Percentiles rank a stretch among this genome's conserved stretches.
These are phyloP conservation scores for Gracilaria gracilis DNA, from an alignment of 23 red algal species.

Conservation along the genomic window DNA sequence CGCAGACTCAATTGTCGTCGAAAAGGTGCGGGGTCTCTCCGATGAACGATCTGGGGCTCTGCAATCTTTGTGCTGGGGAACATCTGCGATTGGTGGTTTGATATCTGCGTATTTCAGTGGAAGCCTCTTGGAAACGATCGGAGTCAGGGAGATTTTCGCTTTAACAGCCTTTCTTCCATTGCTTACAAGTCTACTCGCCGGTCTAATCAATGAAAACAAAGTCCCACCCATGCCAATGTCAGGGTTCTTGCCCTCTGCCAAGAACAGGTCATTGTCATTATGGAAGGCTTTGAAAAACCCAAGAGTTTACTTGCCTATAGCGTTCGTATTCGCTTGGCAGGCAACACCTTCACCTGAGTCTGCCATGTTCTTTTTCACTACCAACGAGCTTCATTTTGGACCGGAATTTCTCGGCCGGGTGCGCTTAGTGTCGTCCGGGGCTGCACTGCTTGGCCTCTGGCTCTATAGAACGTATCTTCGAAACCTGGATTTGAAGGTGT, in stretches of 20 bases:
- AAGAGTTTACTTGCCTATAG: constrained; percentile 71
- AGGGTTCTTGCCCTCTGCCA: constrained; percentile 16
- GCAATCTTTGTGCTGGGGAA: constrained; percentile 91
- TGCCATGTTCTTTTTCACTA: constrained; percentile 90
- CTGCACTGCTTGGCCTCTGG: constrained; percentile 79
- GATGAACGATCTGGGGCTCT: constrained; percentile 74
- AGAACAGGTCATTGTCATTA: constrained; percentile 25
- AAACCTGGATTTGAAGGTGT: constrained; percentile 63
- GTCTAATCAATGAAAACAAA: constrained; percentile 64
- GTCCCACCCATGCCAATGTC: background rate
- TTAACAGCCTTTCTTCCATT: constrained; percentile 85
- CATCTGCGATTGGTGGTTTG: constrained; percentile 86
- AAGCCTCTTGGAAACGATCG: constrained; percentile 80
- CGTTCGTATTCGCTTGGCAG: constrained; percentile 94
- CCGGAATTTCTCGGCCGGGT: constrained; percentile 96
- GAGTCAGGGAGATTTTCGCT: constrained; percentile 73
- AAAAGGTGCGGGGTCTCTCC: constrained; percentile 71
- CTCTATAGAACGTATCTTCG: constrained; percentile 74
- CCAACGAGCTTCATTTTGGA: constrained; percentile 81
- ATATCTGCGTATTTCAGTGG: constrained; percentile 92
- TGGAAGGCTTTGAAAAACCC: constrained; percentile 76
- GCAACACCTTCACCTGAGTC: constrained; percentile 89
- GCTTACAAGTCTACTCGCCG: constrained; percentile 35
- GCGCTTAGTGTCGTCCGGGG: constrained; percentile 81
- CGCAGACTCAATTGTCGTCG: constrained; percentile 91